Conservation (phyloP, 768 basidiomycete species). For the Trametes cubensis region DNA sequence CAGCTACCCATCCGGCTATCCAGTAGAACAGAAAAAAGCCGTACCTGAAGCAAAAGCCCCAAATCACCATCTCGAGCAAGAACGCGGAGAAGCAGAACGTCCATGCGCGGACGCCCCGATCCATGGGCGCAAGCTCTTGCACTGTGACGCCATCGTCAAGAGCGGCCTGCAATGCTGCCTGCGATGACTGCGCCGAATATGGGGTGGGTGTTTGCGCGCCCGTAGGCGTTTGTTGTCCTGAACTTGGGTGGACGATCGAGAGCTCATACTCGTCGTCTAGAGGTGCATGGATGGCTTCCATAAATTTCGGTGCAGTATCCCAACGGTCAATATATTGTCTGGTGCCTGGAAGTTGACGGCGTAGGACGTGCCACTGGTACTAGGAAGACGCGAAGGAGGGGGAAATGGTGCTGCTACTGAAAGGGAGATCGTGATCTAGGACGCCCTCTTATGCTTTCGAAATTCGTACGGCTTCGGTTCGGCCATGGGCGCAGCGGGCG, state of each 20-base stretch:
- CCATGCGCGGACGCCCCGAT: constrained; percentile 29
- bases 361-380: neutral
- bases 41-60: constrained; percentile 31
- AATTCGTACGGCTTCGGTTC: neutral
- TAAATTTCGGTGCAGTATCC: neutral
- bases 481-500: constrained; percentile 1
- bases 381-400: neutral
- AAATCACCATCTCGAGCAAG: constrained; percentile 29
- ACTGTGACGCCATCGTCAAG: constrained; percentile 22
- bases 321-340: neutral
- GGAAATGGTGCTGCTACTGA: neutral
- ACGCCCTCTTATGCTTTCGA: neutral
- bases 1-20: neutral
- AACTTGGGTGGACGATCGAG: constrained; percentile 11
- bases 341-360: neutral
- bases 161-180: constrained; percentile 14
- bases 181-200: constrained; percentile 17
- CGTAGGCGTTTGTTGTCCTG: constrained; percentile 14
- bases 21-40: neutral
- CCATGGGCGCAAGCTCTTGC: constrained; percentile 29
- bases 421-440: neutral
- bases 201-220: neutral
- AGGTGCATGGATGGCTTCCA: neutral
- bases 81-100: constrained; percentile 28
- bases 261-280: constrained; percentile 15